A percentile compares a stretch with the other conserved stretches of the same genome.
Evolutionary conservation across 306 rosid species (phyloP).

Genomic region (Citrullus mucosospermus): DNA sequence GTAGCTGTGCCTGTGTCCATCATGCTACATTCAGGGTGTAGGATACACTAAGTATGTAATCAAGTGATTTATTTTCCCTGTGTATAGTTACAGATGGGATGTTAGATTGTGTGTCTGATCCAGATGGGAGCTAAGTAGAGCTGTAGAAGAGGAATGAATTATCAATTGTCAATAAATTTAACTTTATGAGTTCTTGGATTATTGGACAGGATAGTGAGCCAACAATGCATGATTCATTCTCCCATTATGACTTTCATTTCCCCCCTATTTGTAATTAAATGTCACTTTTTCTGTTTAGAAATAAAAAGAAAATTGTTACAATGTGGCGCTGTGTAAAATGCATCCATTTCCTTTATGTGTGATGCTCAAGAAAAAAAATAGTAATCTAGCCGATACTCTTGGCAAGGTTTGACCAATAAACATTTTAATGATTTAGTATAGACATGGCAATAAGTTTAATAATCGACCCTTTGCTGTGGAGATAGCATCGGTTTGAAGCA

Average conservation of each 20-base stretch:
- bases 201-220: neutral
- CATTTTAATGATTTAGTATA: neutral
- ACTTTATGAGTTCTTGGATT: neutral
- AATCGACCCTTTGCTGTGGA: neutral
- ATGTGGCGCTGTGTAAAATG: neutral
- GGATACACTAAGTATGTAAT: neutral
- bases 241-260: neutral
- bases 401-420: neutral
- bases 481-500: neutral
- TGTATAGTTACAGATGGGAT: neutral
- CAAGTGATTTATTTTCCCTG: neutral
- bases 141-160: neutral
- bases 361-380: neutral
- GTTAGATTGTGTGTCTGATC: neutral
- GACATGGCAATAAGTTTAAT: neutral
- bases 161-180: neutral
- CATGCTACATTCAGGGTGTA: neutral
- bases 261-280: neutral
- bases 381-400: neutral
- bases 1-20: neutral
- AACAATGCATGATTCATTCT: neutral
- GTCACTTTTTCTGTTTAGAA: neutral
- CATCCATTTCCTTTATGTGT: neutral
- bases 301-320: neutral
- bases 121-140: neutral